A percentile compares a stretch with the other conserved stretches of the same genome.
Evolutionary conservation across 805 yeast genomes (phyloP).

Genomic region (Candida germanica): DNA sequence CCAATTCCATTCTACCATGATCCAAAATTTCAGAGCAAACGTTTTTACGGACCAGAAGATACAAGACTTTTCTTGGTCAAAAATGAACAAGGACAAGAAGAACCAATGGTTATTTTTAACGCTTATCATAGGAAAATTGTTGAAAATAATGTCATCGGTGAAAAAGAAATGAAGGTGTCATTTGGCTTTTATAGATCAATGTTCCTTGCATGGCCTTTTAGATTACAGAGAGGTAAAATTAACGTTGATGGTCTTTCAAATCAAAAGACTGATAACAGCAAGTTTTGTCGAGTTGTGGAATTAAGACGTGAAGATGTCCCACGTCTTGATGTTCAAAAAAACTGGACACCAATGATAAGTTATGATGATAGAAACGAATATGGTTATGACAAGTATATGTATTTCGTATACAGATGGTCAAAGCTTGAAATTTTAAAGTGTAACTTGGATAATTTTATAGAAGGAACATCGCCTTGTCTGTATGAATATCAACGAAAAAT

Average conservation of each 20-base stretch:
- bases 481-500: conserved; percentile 11
- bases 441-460: conserved; percentile 11
- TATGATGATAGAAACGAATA: conserved; percentile 16
- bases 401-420: conserved; percentile 33
- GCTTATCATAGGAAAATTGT: conserved; percentile 19
- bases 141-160: conserved; percentile 8
- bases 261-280: conserved; percentile 11
- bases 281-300: conserved; percentile 21
- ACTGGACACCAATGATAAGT: conserved; percentile 42
- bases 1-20: conserved; percentile 32
- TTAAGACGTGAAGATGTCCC: conserved; percentile 12
- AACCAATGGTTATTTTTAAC: conserved; percentile 48
- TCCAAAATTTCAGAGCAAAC: conserved; percentile 17
- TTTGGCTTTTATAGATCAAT: conserved; percentile 23
- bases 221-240: conserved; percentile 22
- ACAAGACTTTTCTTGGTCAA: conserved; percentile 41
- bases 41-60: conserved; percentile 46
- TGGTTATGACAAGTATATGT: conserved; percentile 27
- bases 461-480: conserved; percentile 11
- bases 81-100: conserved; percentile 33
- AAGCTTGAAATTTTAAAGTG: conserved; percentile 14
- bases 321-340: conserved; percentile 23
- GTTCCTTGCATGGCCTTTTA: conserved; percentile 33
- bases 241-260: conserved; percentile 22
- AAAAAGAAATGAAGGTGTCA: conserved; percentile 17